Evolutionary conservation across 805 yeast species (phyloP), one percentile per base, ranked within the genome.

Genomic region (Candida gorgasii): DNA sequence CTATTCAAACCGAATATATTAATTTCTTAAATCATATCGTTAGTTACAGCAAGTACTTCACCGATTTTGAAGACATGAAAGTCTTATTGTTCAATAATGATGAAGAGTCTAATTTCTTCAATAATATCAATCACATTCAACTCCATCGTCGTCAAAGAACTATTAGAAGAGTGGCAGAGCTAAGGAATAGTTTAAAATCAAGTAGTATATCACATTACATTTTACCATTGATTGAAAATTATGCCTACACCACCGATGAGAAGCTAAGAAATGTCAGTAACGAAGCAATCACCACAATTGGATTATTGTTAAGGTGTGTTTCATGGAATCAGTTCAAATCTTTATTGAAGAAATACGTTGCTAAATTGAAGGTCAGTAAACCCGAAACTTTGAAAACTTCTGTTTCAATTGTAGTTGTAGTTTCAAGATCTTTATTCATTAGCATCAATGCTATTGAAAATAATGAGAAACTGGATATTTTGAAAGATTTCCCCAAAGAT

Each of bases 111-210:
- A 83, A 88, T 61, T 86, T 88, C 57, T 88, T 88, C 63, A 59
- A 66, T 32, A 89, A 89, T 53, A 73, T 93, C 36, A 76, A 75
- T 46, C 97, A 92, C 60, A 81, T 92, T 27, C 99, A 92, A 65
- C 54, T 84, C 8, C 89, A 84, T 55, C 79, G 95, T 65, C 84
- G 97, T 53, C 89, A 86, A 60, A 76, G 89, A 53, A 96, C 98
- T 0, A 73, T 92, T 16, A 76, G 80, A 53, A 75, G 86, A 45
- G 63, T 90, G 20, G 73, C 75, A 8, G 80, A 72, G 4, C 53
- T 73, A 32, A 75, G 79, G 5, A 44, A 59, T 15, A 49, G 67
- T 5, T 61, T 90, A 5, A 61, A 77, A 0, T 78, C 78, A 18
- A 64, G 68, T 27, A 82, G 80, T 51, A 78, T 92, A 41, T 75